phyloP scores from a whole-genome alignment of 140 eudicot species.

The Flaveria floridana region DNA sequence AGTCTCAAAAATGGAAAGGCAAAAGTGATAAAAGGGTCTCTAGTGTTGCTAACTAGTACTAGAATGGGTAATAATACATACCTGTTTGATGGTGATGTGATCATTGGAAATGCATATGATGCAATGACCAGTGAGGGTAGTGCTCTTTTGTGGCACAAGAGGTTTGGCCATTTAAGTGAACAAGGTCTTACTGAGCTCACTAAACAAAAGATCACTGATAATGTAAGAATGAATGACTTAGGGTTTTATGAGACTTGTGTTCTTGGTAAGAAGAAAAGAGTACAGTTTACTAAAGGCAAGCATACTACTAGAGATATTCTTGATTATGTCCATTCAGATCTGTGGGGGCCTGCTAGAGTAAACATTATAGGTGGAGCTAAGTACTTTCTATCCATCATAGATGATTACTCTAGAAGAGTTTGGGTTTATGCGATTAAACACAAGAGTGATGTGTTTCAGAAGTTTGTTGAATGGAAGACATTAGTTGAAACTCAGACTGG shows the following conservation, averaged over 20 bases:
- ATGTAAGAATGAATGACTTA: background rate
- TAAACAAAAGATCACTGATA: background rate
- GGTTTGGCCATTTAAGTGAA: background rate
- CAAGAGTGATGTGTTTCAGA: background rate
- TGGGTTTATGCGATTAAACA: no score
- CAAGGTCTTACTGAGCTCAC: background rate
- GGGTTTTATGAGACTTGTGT: background rate
- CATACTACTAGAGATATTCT: no score
- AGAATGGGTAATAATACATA: no score
- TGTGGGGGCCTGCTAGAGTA: no score
- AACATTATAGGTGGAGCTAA: no score
- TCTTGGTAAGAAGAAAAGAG: background rate
- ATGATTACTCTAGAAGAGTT: no score
- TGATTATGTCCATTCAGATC: no score
- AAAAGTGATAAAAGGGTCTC: no score
- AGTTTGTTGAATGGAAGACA: background rate
- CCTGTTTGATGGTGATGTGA: background rate
- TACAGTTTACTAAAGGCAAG: no score
- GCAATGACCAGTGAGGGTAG: background rate
- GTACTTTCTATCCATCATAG: no score
- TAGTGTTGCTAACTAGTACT: no score
- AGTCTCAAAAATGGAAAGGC: no score
- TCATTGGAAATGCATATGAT: background rate
- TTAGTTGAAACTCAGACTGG: background rate
- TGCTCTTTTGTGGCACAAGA: background rate